A percentile compares a stretch with the other conserved stretches of the same genome.
phyloP scores from a whole-genome alignment of 345 rosid species.

The Pugionium cornutum region DNA sequence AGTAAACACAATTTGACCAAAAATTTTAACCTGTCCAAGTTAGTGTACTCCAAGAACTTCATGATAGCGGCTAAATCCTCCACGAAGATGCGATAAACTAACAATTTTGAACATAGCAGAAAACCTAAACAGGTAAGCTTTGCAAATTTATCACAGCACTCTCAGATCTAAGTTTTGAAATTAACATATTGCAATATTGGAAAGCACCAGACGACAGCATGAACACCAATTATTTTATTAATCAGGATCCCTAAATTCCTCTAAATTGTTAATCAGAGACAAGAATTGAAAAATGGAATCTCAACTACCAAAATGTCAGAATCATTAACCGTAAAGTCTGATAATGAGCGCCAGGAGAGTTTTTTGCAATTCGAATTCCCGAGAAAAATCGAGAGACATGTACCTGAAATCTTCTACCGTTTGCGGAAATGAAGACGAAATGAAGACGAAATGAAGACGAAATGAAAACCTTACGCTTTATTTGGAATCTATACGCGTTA shows the following conservation, averaged over 20 bases:
- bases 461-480: neutral
- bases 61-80: conserved; percentile 35
- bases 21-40: conserved; percentile 40
- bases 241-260: conserved; percentile 7
- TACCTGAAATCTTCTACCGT: conserved; percentile 14
- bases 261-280: neutral
- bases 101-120: neutral
- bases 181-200: neutral
- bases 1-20: neutral
- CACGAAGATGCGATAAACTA: conserved; percentile 2
- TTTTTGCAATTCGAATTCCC: conserved; percentile 14
- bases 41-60: conserved; percentile 92
- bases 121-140: conserved; percentile 10
- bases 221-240: neutral
- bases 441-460: neutral
- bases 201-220: neutral
- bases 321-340: neutral
- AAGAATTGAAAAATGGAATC: neutral
- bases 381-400: conserved; percentile 10
- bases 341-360: conserved; percentile 22
- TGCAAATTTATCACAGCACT: conserved; percentile 11
- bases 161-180: conserved; percentile 20
- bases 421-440: conserved; percentile 14
- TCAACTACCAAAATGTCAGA: conserved; percentile 5
- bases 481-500: neutral